Evolutionary conservation across 768 basidiomycete genomes (phyloP), one percentile per base, ranked within the genome.

Genomic region (Chalciporus pseudorubinellus): DNA sequence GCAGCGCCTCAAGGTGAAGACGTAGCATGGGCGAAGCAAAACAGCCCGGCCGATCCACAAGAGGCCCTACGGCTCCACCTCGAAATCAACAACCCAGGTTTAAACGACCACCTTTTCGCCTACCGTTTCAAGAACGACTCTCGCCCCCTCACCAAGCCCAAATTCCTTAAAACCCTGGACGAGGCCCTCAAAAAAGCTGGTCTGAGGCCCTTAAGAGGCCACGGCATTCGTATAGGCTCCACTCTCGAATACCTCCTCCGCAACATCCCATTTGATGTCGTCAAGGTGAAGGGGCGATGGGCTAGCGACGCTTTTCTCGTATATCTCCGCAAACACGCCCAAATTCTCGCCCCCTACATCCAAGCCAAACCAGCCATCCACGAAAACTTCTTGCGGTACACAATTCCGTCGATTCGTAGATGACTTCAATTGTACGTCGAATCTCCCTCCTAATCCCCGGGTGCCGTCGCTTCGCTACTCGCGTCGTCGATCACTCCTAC

Each of bases 11-110:
- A 44, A 1, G 69, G 71, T 0, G 69, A 76, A 51, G 70, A 74
- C 28, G 59, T 72, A 6, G 65, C 56, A 48, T 75, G 69, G 66
- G 65, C 71, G 0, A 18, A 29, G 6, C 73, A 76, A 43, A 7
- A 53, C 1, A 63, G 62, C 2, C 42, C 42, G 0, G 26, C 66
- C 0, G 70, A 74, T 44, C 72, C 71, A 0, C 22, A 44, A 0
- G 31, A 29, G 0, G 60, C 65, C 0, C 47, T 72, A 0, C 20
- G 20, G 1, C 64, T 64, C 40, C 72, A 74, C 36, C 36, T 72
- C 22, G 20, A 4, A 0, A 39, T 74, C 21, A 75, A 75, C 52
- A 36, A 51, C 3, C 68, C 71, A n/a, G n/a, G n/a, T n/a, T n/a
- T n/a, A n/a, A n/a, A n/a, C n/a, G 45, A 18, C 5, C 70, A 58